Evolutionary conservation across 768 basidiomycete genomes (phyloP).

Genomic region (Exidia glandulosa): DNA sequence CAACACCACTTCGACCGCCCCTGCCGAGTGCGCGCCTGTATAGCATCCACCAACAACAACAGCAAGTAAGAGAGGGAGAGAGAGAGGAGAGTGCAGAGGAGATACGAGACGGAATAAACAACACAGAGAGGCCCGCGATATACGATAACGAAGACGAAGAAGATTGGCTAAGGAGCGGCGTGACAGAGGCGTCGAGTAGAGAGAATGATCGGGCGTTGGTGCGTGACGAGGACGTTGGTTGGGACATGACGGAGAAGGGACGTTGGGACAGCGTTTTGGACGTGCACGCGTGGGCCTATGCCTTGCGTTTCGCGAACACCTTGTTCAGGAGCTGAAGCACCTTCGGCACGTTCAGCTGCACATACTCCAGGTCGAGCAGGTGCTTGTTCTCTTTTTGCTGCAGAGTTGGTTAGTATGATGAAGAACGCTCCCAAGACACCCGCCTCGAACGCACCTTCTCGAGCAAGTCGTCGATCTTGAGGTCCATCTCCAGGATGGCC

Average conservation of each 20-base stretch:
- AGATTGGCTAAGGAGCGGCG: no score
- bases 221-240: no score
- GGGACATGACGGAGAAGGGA: neutral
- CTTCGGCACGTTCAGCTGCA: conserved; percentile 93
- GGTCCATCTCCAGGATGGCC: conserved; percentile 98
- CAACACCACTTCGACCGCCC: no score
- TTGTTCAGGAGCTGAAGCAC: conserved; percentile 87
- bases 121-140: no score
- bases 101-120: no score
- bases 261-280: neutral
- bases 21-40: no score
- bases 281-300: neutral
- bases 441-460: conserved; percentile 75
- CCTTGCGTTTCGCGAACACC: conserved; percentile 70
- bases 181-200: no score
- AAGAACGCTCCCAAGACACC: neutral
- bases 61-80: no score
- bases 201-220: no score
- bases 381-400: conserved; percentile 99
- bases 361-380: conserved; percentile 92
- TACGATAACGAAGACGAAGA: no score
- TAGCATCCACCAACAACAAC: no score
- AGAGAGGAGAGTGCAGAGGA: no score
- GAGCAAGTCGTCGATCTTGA: conserved; percentile 94
- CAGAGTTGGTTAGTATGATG: conserved; percentile 2